Percentiles rank a stretch among this genome's conserved stretches.
phyloP scores from a whole-genome alignment of 352 stramenopile species.

The Pythium rhizo-oryzae region DNA sequence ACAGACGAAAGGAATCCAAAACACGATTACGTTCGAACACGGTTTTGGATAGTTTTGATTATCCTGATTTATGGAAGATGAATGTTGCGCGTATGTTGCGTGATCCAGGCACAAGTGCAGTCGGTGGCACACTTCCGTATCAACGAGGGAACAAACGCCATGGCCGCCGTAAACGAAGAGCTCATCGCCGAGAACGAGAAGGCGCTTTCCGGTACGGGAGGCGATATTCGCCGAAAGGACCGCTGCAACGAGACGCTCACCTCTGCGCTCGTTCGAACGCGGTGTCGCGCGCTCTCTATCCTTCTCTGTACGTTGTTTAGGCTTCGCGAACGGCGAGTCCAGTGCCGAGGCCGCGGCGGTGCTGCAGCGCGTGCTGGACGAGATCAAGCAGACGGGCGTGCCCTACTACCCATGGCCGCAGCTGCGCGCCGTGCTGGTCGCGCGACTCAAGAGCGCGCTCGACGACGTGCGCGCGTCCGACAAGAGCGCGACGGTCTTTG shows the following conservation, averaged over 20 bases:
- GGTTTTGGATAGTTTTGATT: neutral
- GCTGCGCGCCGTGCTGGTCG: constrained; percentile 63
- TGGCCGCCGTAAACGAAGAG: constrained; percentile 38
- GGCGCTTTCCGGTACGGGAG: constrained; percentile 59
- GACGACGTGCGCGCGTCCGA: constrained; percentile 58
- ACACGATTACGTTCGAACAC: neutral
- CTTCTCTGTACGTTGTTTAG: constrained; percentile 26
- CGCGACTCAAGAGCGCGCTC: constrained; percentile 57
- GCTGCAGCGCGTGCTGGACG: constrained; percentile 62
- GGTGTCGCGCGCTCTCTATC: neutral
- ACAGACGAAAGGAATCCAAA: too few species aligned
- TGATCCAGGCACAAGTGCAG: too few species aligned
- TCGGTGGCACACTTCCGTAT: neutral
- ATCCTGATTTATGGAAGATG: neutral
- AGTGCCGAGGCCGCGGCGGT: constrained; percentile 44
- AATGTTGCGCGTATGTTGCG: constrained; percentile 21
- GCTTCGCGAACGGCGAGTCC: constrained; percentile 51
- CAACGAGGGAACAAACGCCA: neutral
- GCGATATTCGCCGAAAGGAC: too few species aligned
- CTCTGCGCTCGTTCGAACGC: constrained; percentile 11
- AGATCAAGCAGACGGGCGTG: constrained; percentile 71
- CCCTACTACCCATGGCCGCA: constrained; percentile 75
- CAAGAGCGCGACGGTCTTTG: constrained; percentile 32
- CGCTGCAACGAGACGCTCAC: neutral
- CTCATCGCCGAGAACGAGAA: constrained; percentile 71